Base-by-base conservation (phyloP, 2,329 filamentous ascomycete genomes). In the Tolypocladium nubicola region DNA sequence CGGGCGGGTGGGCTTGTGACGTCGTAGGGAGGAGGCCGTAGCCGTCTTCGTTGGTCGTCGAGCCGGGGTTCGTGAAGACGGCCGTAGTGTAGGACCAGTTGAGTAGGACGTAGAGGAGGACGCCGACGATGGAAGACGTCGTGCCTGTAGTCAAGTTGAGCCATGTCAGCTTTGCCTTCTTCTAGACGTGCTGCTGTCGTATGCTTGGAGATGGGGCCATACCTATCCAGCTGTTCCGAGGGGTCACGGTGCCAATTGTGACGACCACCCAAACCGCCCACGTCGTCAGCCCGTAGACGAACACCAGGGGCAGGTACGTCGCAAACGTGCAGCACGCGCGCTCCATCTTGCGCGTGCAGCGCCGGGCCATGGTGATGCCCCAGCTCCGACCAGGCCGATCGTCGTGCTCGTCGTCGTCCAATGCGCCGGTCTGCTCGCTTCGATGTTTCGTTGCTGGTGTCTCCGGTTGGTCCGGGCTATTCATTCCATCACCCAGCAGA, bases 181-280 rank as follows among this genome's bases (percentile, higher is more conserved):
- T 45, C 14, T 13, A 30, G 14, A 40, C 11, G 10, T 30, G 3
- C 23, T 8, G 43, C 21, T 13, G 11, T 13, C 19, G 26, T 49
- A 21, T n/a, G 14, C 37, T 16, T 5, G 19, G 43, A 30, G 45
- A 47, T 23, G 16, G 23, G 13, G 19, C 53, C 52, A 14, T 74
- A 85, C 84, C 83, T 66, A 82, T 77, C 81, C 81, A 85, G 19
- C 70, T 69, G 54, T 75, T 80, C 58, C 78, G 77, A 7, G 76
- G 73, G 23, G 79, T 75, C 55, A 73, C 75, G 35, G 80, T 78
- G 55, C 89, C 88, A 59, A 96, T 88, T 57, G 79, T 85, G 53
- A 88, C 80, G 65, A 92, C 82, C 10, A 96, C 91, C 80, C 88
- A 97, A n/a, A 88, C 83, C 2, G 90, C 92, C 94, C 94, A 99